Conservation (phyloP, 768 basidiomycete species). For the Russula olivacea region DNA sequence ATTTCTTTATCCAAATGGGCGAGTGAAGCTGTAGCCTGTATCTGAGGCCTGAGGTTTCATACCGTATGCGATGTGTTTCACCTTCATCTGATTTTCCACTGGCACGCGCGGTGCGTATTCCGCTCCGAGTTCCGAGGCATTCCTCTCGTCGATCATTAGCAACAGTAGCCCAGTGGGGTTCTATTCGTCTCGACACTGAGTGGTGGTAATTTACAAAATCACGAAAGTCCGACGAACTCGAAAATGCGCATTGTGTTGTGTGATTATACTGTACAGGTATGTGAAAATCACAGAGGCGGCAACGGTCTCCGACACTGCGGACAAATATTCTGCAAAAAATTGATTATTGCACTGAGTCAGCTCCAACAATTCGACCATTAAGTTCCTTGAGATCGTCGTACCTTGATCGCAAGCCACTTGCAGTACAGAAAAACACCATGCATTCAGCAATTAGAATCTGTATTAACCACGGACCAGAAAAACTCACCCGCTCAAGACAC, state of each 20-base stretch:
- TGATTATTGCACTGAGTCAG: not conserved
- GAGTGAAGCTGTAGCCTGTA: not conserved
- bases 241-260: not conserved
- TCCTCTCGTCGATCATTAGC: not conserved
- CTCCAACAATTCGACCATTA: slow-evolving; percentile 3
- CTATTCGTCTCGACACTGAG: slow-evolving; percentile 1
- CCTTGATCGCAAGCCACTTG: slow-evolving; percentile 72
- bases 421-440: slow-evolving; percentile 26
- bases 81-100: not conserved
- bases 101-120: not conserved
- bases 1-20: not conserved
- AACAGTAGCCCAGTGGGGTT: not conserved
- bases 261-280: not conserved
- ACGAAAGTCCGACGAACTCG: not conserved
- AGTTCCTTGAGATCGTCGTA: slow-evolving; percentile 25
- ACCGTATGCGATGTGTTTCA: not conserved
- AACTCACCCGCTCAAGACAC: slow-evolving; percentile 69
- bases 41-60: not conserved
- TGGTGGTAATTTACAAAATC: slow-evolving; percentile 10
- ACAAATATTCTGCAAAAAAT: slow-evolving; percentile 64
- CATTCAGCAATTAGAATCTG: not conserved
- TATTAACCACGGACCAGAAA: not conserved
- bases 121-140: not conserved
- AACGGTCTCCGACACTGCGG: slow-evolving; percentile 84
- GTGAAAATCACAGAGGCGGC: slow-evolving; percentile 56